Conservation (phyloP, 2,329 filamentous ascomycete genomes). For the Plectosphaerella plurivora region DNA sequence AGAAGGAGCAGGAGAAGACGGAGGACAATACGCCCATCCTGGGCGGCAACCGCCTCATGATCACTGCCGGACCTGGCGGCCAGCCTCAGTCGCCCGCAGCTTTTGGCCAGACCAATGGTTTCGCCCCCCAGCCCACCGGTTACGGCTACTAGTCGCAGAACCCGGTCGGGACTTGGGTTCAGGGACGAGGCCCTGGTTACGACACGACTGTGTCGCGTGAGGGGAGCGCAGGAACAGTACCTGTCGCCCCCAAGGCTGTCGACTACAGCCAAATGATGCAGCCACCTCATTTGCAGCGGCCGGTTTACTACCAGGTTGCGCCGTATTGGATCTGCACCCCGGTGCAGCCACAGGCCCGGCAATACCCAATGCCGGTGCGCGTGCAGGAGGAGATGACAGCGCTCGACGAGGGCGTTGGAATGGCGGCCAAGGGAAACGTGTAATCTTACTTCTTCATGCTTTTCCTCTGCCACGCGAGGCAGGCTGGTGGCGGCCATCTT, state of each 20-base stretch:
- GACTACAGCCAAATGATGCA: slow-evolving; percentile 1
- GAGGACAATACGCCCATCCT: slow-evolving; percentile 94
- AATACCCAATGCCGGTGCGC: background rate
- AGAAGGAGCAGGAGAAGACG: slow-evolving; percentile 70
- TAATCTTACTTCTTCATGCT: slow-evolving; percentile 13
- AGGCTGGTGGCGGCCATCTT: background rate
- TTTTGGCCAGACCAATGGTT: slow-evolving; percentile 79
- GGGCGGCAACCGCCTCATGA: slow-evolving; percentile 84
- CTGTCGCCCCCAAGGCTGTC: background rate
- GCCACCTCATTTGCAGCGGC: slow-evolving; percentile 1
- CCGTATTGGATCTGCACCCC: background rate
- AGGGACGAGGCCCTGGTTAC: background rate
- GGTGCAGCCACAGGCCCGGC: background rate
- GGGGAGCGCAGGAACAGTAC: background rate
- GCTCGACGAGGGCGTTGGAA: slow-evolving; percentile 12
- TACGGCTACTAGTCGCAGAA: slow-evolving; percentile 51
- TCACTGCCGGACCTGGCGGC: slow-evolving; percentile 76
- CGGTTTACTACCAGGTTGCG: background rate
- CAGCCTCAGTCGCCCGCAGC: slow-evolving; percentile 54
- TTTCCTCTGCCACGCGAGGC: background rate
- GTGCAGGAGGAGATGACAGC: slow-evolving; percentile 2
- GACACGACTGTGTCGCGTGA: background rate
- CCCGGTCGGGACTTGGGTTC: slow-evolving; percentile 6
- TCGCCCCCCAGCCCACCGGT: slow-evolving; percentile 83
- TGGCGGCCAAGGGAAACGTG: slow-evolving; percentile 8